A percentile compares a stretch with the other conserved stretches of the same genome.
Conservation (phyloP, 768 basidiomycete genomes). For the Phlegmacium glaucopus region DNA sequence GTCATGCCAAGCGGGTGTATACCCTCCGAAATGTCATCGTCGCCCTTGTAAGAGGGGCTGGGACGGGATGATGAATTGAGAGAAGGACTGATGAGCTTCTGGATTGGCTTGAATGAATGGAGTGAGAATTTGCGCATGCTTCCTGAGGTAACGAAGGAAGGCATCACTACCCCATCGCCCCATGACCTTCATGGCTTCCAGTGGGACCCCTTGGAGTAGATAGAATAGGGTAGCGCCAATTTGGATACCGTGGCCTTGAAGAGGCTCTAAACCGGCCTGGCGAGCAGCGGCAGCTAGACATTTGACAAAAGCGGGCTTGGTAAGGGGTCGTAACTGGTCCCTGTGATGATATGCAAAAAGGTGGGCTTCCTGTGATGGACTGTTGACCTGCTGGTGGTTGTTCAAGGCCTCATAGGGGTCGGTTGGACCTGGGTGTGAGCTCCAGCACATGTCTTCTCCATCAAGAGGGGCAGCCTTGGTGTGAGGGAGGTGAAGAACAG, state of each 20-base stretch:
- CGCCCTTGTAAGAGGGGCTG: too few relatives aligned
- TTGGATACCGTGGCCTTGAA: constrained; percentile 23
- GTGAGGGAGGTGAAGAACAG: not conserved
- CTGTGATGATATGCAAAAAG: too few relatives aligned
- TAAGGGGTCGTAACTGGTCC: too few relatives aligned
- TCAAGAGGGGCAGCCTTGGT: not conserved
- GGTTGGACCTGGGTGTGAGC: not conserved
- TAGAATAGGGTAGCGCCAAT: constrained; percentile 26
- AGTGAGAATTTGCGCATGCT: not conserved
- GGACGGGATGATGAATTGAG: too few relatives aligned
- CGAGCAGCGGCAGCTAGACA: too few relatives aligned
- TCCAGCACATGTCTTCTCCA: not conserved
- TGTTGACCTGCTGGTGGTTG: too few relatives aligned
- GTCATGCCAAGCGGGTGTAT: not conserved
- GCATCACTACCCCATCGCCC: not conserved
- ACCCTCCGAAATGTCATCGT: too few relatives aligned
- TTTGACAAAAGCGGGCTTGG: too few relatives aligned
- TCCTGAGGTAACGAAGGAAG: not conserved
- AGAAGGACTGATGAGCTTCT: too few relatives aligned
- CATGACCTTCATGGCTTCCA: not conserved
- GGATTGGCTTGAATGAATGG: not conserved
- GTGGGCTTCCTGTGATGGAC: too few relatives aligned
- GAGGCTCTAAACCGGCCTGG: not conserved
- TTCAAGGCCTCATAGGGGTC: too few relatives aligned
- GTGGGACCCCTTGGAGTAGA: constrained; percentile 13